phyloP scores from a whole-genome alignment of 106 monocot genomes.

The Dendrobium huoshanense region DNA sequence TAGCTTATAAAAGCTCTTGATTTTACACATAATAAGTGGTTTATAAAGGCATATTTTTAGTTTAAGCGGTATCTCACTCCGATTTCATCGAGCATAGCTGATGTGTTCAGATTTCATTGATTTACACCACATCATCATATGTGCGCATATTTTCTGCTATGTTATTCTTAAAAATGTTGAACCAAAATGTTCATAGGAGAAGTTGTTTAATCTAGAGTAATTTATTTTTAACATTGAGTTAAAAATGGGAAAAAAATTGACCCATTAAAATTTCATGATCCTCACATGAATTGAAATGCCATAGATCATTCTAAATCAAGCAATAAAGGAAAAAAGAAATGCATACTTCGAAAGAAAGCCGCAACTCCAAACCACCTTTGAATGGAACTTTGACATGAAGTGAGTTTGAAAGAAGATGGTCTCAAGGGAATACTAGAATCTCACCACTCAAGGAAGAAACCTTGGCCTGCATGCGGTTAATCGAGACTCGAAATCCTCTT shows the following conservation, averaged over 20 bases:
- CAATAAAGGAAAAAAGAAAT: not conserved
- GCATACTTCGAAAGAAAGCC: too few relatives aligned
- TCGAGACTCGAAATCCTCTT: not conserved
- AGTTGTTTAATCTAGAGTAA: not conserved
- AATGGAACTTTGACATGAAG: not conserved
- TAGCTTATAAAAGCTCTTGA: not conserved
- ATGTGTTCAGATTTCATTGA: not conserved
- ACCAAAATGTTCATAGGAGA: not conserved
- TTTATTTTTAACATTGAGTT: slow-evolving; percentile 1
- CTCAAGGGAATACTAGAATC: not conserved
- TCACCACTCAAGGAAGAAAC: slow-evolving; percentile 1
- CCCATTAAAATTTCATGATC: not conserved
- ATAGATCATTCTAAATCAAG: not conserved
- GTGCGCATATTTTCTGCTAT: not conserved
- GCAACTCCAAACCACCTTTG: not conserved
- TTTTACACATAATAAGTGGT: not conserved
- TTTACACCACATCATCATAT: not conserved
- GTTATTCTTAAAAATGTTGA: not conserved
- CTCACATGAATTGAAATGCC: not conserved
- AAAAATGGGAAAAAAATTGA: not conserved
- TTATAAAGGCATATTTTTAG: not conserved
- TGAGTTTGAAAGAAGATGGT: not conserved
- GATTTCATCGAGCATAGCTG: not conserved
- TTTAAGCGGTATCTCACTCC: not conserved
- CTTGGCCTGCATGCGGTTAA: not conserved